Percentiles rank a stretch among this genome's conserved stretches.
Evolutionary conservation across 2,329 filamentous ascomycete genomes (phyloP).

Genomic region (Trichoderma sp.): DNA sequence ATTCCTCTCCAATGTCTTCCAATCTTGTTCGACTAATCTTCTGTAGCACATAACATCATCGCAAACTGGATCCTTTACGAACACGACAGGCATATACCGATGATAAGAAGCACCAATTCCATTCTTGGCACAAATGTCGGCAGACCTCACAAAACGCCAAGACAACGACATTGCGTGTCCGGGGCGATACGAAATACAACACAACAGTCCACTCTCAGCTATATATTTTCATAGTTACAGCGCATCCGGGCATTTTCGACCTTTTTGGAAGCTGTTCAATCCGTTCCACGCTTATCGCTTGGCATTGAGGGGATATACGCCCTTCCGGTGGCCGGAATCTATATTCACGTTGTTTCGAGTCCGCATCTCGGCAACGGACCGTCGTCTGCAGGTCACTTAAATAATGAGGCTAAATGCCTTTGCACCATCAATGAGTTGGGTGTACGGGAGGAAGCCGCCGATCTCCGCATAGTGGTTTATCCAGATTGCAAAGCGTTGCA

Average conservation of each 20-base stretch:
- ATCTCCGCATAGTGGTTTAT: neutral
- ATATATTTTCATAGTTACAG: neutral
- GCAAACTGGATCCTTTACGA: neutral
- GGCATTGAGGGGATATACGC: neutral
- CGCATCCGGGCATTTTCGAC: neutral
- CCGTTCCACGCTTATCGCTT: conserved; percentile 8
- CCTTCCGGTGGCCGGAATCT: neutral
- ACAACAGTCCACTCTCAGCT: neutral
- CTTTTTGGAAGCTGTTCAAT: neutral
- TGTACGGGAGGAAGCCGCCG: neutral
- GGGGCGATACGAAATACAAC: neutral
- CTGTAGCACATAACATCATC: neutral
- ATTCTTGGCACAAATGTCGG: neutral
- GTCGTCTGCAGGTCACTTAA: neutral
- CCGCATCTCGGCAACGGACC: neutral
- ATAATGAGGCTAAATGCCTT: neutral
- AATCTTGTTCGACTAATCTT: neutral
- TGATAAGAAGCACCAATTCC: neutral
- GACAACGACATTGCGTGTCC: neutral
- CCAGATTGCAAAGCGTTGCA: no score
- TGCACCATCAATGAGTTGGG: neutral
- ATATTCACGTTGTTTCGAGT: neutral
- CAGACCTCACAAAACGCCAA: neutral
- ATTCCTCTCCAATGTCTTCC: neutral
- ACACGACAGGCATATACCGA: neutral